Base-by-base conservation (phyloP, 202 grass and related monocot species). In the Zoysia matrella region DNA sequence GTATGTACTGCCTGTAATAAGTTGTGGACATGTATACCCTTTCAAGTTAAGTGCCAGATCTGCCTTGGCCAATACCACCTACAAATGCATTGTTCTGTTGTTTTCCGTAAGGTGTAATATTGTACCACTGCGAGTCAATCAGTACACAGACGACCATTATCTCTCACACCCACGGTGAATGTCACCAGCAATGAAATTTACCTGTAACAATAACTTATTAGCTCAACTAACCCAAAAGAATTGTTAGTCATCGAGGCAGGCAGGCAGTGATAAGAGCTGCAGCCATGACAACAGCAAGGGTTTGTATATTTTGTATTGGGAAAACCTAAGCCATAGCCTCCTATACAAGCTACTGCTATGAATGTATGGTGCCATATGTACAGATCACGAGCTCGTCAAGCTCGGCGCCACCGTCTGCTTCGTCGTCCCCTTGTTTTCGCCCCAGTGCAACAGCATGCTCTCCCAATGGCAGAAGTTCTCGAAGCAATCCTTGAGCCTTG, bases 401-500 rank as follows among this genome's bases (percentile, higher is more conserved):
- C 87, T 85, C 16, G 41, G 6, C 6, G 71, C 36, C 13, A 60
- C 48, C n/a, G 43, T 58, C 62, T 41, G 62, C 4, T 55, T 46
- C 74, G 75, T 75, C 1, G 67, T 89, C 11, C 5, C 67, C 72
- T 97, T 80, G 65, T 70, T 79, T 89, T 94, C 86, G 8, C 91
- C 94, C 94, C 94, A 97, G 65, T 97, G 92, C 94, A 56, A 87
- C 46, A 97, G 69, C 94, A 97, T 94, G 81, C 92, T 94, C 80
- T 97, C 90, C 94, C 85, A 94, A 69, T 53, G 83, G 83, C 74
- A 91, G 70, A 94, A 92, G 36, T 78, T 87, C 71, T 90, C 82
- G 52, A 52, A 77, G 65, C 88, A 95, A 12, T 2, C 46, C 61
- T 92, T 86, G 41, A 85, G 85, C 84, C 94, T 93, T 5, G 83